Evolutionary conservation across 768 basidiomycete genomes (phyloP), one percentile per base, ranked within the genome.

Genomic region (Cantharellus anzutake): DNA sequence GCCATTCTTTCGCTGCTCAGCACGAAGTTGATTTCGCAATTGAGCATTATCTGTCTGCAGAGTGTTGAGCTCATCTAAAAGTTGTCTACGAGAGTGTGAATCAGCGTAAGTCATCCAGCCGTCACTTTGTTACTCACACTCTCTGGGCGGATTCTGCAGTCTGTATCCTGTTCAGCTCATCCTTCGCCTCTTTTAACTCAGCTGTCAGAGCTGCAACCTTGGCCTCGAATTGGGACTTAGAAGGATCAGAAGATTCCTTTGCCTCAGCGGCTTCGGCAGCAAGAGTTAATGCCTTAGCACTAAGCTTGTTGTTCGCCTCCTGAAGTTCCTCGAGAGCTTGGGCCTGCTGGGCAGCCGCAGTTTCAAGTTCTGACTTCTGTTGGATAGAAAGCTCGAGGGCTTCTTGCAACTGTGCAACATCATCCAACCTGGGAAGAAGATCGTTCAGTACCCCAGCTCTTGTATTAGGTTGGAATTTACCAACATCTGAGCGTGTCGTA

Each of bases 31-130:
- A 40, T 80, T 78, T 51, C 84, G 76, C 61, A 91, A 67, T 42
- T 69, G 79, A 44, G 72, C 75, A 66, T 91, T 90, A 71, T 90
- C 86, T 60, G 78, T 82, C 72, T 90, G 86, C 71, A 84, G 76
- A 57, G 77, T 74, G 68, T 88, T 91, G 65, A 94, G 75, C 72
- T 94, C 90, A 66, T 96, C 91, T 50, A 99, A 74, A 59, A 99
- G 68, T 55, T 55, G 52, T 55, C 52, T 55, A 37, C 38, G 35
- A 55, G 7, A 55, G 7, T 29, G 20, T 7, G 38, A 37, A 55
- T 11, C 11, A 48, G 44, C 35, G 35, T 55, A 11, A 55, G 52
- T 37, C 35, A 11, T 7, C 52, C 35, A 11, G 11, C 7, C 14
- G 35, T 11, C 14, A 55, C 7, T 11, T 11, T 11, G 44, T 48